Conservation (phyloP, 768 basidiomycete species). For the Tulasnella sp. region DNA sequence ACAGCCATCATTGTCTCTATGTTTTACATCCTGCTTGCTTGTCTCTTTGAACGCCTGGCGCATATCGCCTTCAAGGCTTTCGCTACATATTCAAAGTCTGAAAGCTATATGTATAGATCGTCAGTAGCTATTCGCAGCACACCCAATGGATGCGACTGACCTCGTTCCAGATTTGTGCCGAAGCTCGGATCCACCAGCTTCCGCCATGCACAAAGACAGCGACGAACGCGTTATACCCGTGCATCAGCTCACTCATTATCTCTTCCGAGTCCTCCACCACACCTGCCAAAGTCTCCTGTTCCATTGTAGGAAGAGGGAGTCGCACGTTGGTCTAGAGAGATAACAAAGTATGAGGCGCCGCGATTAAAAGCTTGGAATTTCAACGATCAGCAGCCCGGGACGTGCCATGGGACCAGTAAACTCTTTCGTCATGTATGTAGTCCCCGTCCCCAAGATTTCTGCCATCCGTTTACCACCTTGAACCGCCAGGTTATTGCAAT, state of each 20-base stretch:
- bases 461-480: slow-evolving; percentile 52
- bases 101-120: neutral
- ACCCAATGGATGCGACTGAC: neutral
- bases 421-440: slow-evolving; percentile 50
- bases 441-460: slow-evolving; percentile 45
- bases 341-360: no score
- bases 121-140: neutral
- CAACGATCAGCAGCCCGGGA: neutral
- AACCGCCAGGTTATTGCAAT: slow-evolving; percentile 58
- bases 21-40: no score
- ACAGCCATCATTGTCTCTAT: no score
- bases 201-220: slow-evolving; percentile 13
- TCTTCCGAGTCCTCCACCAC: neutral
- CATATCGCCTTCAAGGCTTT: slow-evolving; percentile 2
- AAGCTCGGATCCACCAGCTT: slow-evolving; percentile 16
- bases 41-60: neutral
- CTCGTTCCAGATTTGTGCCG: slow-evolving; percentile 18
- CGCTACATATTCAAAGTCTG: slow-evolving; percentile 14
- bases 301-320: slow-evolving; percentile 19
- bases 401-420: slow-evolving; percentile 61
- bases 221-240: neutral
- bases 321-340: slow-evolving; percentile 20
- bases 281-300: neutral
- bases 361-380: neutral
- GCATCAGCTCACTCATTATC: neutral